Evolutionary conservation across 768 basidiomycete species (phyloP), one percentile per base, ranked within the genome.

Genomic region (Tubosaeta brunneosetosa): DNA sequence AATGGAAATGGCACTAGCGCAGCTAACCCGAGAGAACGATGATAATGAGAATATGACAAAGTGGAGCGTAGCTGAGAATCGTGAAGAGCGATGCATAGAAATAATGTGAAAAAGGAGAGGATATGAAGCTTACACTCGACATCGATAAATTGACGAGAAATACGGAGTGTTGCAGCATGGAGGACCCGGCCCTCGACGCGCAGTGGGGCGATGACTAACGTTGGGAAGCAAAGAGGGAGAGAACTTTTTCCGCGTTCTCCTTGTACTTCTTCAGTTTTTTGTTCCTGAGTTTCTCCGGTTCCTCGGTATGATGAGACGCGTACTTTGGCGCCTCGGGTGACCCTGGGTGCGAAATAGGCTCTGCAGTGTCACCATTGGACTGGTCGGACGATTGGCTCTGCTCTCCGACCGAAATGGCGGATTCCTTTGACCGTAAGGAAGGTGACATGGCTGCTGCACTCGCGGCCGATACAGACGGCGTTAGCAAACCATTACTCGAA

Each of bases 231-330:
- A 92, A 91, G 57, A 92, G 73, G 31, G 88, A 88, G 52, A 92
- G 77, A 50, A 92, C 79, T 58, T 91, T 91, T 74, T 91, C 89
- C 3, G 90, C 88, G 55, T 85, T 86, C 64, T 90, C 85, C 73
- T 91, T 91, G 74, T 89, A 88, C 73, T 85, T 90, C 77, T 85
- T 88, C 69, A 89, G 67, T 70, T 86, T 91, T 75, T 81, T 88
- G 63, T 68, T 83, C 80, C 79, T 85, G 55, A 74, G 73, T 65
- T 81, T 84, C 61, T 84, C 79, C n/a, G 76, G 73, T 52, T 79
- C 73, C 47, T 77, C 76, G 5, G 52, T 53, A 9, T 64, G 63
- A 26, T 71, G 63, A 16, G 71, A 59, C 5, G 50, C 26, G 22
- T 60, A 52, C 49, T 68, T 71, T 49, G 63, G 54, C 5, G 63